phyloP scores from a whole-genome alignment of 2,329 filamentous ascomycete species.

The Hypoxylon sp. region DNA sequence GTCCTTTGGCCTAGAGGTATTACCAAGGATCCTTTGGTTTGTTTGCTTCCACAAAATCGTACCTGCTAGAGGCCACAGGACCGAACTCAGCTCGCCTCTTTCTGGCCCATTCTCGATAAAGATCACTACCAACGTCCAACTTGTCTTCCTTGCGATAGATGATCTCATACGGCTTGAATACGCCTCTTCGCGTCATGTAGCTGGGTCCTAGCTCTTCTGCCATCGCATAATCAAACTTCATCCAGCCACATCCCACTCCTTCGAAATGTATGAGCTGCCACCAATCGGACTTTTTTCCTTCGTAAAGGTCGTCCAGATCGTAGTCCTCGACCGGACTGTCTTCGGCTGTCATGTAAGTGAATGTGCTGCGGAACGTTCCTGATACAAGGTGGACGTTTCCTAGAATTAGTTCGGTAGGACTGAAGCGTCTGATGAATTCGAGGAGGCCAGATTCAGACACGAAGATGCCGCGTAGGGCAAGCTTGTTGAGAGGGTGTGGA shows the following conservation, averaged over 20 bases:
- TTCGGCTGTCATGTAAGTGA: background rate
- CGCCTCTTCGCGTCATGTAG: background rate
- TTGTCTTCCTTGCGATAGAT: background rate
- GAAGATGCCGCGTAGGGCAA: background rate
- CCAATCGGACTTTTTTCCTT: background rate
- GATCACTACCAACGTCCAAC: background rate
- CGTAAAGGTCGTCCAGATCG: background rate
- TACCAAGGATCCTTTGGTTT: background rate
- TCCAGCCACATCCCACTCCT: background rate
- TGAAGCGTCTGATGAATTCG: background rate
- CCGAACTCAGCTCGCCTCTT: background rate
- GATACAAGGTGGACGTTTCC: background rate
- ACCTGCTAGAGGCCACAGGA: background rate
- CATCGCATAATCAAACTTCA: background rate
- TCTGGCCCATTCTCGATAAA: background rate
- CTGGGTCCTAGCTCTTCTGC: background rate
- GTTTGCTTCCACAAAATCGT: background rate
- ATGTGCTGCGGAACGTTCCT: background rate
- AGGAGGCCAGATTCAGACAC: background rate
- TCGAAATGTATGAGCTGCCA: background rate
- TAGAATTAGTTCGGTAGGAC: background rate
- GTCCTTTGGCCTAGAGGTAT: too few relatives aligned
- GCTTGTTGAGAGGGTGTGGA: too few relatives aligned
- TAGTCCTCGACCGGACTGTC: background rate
- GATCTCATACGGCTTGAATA: background rate